phyloP scores from a whole-genome alignment of 768 basidiomycete genomes.

The Suillus placidus region DNA sequence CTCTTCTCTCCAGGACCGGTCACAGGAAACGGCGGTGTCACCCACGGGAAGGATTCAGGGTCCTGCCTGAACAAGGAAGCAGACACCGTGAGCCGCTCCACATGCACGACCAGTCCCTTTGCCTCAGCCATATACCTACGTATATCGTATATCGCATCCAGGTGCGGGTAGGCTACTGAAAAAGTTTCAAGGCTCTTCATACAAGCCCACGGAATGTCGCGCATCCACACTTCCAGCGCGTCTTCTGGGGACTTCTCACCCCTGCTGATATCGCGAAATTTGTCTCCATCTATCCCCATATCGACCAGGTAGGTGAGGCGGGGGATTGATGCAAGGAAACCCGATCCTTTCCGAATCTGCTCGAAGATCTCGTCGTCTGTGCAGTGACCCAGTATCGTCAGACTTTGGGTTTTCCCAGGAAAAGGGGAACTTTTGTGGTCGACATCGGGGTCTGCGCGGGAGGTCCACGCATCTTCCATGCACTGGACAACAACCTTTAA shows the following conservation, averaged over 20 bases:
- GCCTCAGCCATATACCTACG: neutral
- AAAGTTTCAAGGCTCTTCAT: neutral
- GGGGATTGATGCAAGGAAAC: neutral
- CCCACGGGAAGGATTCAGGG: neutral
- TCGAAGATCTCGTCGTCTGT: neutral
- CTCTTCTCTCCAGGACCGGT: neutral
- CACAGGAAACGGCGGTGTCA: neutral
- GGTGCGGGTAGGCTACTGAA: neutral
- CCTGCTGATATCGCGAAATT: neutral
- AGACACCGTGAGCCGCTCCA: neutral
- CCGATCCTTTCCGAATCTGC: neutral
- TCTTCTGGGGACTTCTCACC: neutral
- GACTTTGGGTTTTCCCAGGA: neutral
- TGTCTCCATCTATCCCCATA: rapidly evolving
- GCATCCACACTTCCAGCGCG: neutral
- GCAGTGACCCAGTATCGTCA: neutral
- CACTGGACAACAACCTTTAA: neutral
- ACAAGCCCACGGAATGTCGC: neutral
- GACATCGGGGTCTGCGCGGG: neutral
- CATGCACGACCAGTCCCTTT: neutral
- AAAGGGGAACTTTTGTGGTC: neutral
- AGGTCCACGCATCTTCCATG: no score
- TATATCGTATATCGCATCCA: neutral
- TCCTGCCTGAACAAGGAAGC: neutral
- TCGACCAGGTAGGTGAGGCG: neutral